Evolutionary conservation across 75 land plant species (phyloP).

Genomic region (Pinus albicaulis): DNA sequence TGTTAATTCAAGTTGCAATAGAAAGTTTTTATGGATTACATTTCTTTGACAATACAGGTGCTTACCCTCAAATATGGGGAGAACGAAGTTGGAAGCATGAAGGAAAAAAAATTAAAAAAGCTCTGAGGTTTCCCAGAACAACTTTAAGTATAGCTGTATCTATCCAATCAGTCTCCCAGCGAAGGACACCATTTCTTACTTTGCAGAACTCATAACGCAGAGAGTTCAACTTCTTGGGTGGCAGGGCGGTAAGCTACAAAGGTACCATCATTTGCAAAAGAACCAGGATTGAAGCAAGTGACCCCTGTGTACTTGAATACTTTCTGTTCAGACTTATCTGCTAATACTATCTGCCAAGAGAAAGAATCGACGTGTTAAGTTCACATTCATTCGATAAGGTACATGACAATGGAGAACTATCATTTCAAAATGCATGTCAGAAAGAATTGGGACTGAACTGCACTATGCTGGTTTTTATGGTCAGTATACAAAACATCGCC

Average conservation of each 20-base stretch:
- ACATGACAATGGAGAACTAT: background rate
- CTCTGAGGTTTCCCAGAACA: too few species aligned
- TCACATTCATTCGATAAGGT: background rate
- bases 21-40: too few species aligned
- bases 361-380: background rate
- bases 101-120: too few species aligned
- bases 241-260: slow-evolving; percentile 95
- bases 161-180: too few species aligned
- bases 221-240: slow-evolving; percentile 85
- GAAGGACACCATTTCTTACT: too few species aligned
- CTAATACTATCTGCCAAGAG: slow-evolving; percentile 75
- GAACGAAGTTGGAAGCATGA: too few species aligned
- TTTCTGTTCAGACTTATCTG: slow-evolving; percentile 85
- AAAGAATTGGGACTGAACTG: background rate
- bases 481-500: background rate
- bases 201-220: slow-evolving; percentile 41
- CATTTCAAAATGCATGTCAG: background rate
- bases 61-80: too few species aligned
- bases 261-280: slow-evolving; percentile 88
- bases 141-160: too few species aligned
- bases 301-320: slow-evolving; percentile 85
- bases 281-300: slow-evolving; percentile 97
- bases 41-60: too few species aligned
- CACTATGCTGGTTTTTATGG: background rate
- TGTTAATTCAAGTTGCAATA: too few species aligned